Evolutionary conservation across 257 asterid species (phyloP).

Genomic region (Lantana camara): DNA sequence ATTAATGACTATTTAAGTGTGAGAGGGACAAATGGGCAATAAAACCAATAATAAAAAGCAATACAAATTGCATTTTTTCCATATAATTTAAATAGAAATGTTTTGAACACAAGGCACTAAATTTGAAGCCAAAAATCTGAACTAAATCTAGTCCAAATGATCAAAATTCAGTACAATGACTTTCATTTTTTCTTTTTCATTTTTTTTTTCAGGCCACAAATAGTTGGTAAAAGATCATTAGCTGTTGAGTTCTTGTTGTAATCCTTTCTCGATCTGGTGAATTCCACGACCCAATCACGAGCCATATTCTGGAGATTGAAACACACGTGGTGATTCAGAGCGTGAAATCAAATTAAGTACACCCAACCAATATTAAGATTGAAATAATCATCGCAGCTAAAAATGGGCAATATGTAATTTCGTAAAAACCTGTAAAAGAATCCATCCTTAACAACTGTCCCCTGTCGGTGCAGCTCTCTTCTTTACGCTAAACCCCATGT

Average conservation of each 20-base stretch:
- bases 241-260: background rate
- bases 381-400: background rate
- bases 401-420: slow-evolving; percentile 31
- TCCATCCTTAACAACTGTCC: slow-evolving; percentile 7
- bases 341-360: background rate
- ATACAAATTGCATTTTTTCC: no score
- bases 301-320: background rate
- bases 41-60: no score
- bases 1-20: background rate
- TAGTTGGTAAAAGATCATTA: slow-evolving; percentile 19
- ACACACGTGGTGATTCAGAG: background rate
- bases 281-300: slow-evolving; percentile 17
- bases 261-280: background rate
- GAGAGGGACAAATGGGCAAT: no score
- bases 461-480: slow-evolving; percentile 49
- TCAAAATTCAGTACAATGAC: background rate
- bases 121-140: background rate
- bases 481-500: background rate
- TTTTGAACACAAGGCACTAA: no score
- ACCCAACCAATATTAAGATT: background rate
- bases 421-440: background rate
- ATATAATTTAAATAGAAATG: no score
- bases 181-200: no score
- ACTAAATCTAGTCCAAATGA: background rate
- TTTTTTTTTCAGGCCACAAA: background rate